Evolutionary conservation across 495 filamentous ascomycete genomes (phyloP), one percentile per base, ranked within the genome.

Genomic region (Podospora didyma): DNA sequence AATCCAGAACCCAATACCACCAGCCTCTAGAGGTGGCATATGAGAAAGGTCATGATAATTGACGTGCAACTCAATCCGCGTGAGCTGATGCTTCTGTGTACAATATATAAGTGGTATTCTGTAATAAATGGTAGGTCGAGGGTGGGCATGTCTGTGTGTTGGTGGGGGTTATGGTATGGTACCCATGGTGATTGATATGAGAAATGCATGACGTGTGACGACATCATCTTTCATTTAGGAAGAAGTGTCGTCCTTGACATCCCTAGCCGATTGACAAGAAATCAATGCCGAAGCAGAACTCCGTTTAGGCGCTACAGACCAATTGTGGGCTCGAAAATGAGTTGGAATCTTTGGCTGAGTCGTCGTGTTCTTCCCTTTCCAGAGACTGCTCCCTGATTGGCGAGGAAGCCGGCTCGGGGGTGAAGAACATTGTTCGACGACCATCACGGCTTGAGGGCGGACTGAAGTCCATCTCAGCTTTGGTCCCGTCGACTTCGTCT

Each of bases 371-470:
- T 0, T 47, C 53, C 14, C 53, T 61, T 16, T 59, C 59, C 46
- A 55, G 34, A 7, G 62, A 58, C 20, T 51, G 39, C 24, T 67
- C 59, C 11, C 26, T 61, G 11, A 65, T 48, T 2, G 74, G 73
- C 1, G 72, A 71, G 14, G 62, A 62, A 12, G 70, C 69, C 17
- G 70, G 68, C 5, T 78, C 74, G 0, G 75, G 75, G 7, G 75
- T 78, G 53, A 73, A 77, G 49, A 76, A 76, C 41, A 68, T 59
- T 0, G 75, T 68, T 24, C 71, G 71, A 11, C 62, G 58, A n/a
- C 62, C 62, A 26, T 62, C 63, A 7, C 62, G 58, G 28, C 61
- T 66, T 3, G 60, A 55, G n/a, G 65, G 63, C 34, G 66, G 61
- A 51, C 61, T 69, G 41, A 50, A 20, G 44, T 62, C 59, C 12